Base-by-base conservation (phyloP, 2,329 filamentous ascomycete species). In the Chaetomium sp. region DNA sequence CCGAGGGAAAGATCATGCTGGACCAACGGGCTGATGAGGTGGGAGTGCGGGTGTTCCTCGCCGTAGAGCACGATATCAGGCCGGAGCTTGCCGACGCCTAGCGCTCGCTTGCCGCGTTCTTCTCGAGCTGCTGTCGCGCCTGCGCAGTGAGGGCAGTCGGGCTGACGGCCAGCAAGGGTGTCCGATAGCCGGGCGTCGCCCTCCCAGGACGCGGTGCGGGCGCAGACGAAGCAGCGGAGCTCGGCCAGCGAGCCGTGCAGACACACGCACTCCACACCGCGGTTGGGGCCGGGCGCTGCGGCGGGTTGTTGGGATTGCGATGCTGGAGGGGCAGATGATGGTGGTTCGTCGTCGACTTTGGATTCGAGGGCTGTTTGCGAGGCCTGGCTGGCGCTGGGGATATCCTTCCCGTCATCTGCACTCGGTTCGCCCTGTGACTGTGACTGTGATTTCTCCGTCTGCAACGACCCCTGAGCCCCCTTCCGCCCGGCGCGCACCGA, bases 21-120 rank as follows among this genome's bases (percentile, higher is more conserved):
- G 11, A 87, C 78, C 10, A 89, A 79, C 1, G 82, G 81, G 27
- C 82, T 84, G 60, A 89, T 86, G 5, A 86, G 74, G 56, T 87
- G 82, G 1, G 83, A 81, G 36, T 80, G 80, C 0, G 86, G 86
- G 62, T 89, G 85, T 52, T 88, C 85, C 66, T 89, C 86, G 27
- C 86, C 86, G 64, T 89, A 89, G 0, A 89, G 73, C 1, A 89
- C 86, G 63, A 89, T 87, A 63, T 89, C 85, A 0, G 86, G 86
- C 41, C 86, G 76, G 14, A 89, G 73, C 58, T 84, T 84, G 37
- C 86, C 86, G 2, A 88, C 79, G 3, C 84, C 83, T 5, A 88
- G 73, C 0, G 82, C 82, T 56, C 86, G 77, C 65, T 88, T 87
- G 10, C 86, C 86, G 49, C 74, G 79, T 58, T 84, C 83, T 60